Conservation (phyloP, 1,284 basidiomycete species). For the Leccinum brunneo-olivaceum region DNA sequence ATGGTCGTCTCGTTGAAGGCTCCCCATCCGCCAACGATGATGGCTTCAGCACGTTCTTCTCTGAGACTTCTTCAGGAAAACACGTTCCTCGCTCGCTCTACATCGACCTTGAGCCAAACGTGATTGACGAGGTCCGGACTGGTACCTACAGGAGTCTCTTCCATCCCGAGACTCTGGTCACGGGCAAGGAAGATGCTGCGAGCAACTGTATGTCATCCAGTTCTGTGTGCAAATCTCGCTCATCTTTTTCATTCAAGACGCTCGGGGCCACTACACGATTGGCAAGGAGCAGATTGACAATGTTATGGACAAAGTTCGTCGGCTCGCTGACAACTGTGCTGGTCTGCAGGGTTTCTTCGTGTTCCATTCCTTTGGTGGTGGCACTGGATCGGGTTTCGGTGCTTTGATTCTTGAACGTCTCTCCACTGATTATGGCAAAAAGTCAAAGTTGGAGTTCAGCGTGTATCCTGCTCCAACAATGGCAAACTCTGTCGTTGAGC, state of each 20-base stretch:
- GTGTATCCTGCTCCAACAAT: constrained; percentile 95
- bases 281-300: constrained; percentile 92
- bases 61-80: constrained; percentile 89
- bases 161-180: constrained; percentile 98
- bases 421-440: constrained; percentile 98
- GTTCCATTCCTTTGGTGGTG: constrained; percentile 99
- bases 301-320: constrained; percentile 95
- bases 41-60: constrained; percentile 98
- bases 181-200: constrained; percentile 98
- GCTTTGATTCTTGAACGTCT: constrained; percentile 95
- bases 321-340: constrained; percentile 94
- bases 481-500: constrained; percentile 97
- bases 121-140: constrained; percentile 94
- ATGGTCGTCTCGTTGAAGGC: constrained; percentile 72
- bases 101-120: constrained; percentile 95
- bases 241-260: constrained; percentile 48
- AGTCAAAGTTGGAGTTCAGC: constrained; percentile 98
- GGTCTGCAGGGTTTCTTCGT: constrained; percentile 99
- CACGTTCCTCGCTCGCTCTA: constrained; percentile 98
- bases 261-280: constrained; percentile 96
- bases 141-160: constrained; percentile 96
- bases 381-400: constrained; percentile 98
- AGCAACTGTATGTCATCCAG: constrained; percentile 80
- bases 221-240: neutral
- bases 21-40: constrained; percentile 72